A percentile compares a stretch with the other conserved stretches of the same genome.
phyloP scores from a whole-genome alignment of 129 eudicot species.

The Flaveria ramosissima region DNA sequence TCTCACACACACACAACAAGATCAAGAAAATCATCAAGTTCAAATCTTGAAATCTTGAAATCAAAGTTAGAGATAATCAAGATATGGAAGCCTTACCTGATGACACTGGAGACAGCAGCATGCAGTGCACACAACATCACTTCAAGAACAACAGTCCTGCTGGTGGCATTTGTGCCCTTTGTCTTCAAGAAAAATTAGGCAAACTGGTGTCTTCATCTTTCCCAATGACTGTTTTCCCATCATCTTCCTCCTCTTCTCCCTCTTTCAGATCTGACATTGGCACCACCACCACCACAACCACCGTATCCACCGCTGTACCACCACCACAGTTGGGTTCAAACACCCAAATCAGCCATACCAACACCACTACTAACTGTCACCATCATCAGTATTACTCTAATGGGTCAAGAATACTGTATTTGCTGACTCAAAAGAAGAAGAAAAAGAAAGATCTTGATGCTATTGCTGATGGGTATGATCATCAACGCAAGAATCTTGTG shows the following conservation, averaged over 20 bases:
- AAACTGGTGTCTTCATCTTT: constrained; percentile 89
- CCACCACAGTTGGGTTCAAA: neutral
- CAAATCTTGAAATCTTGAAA: constrained; percentile 1
- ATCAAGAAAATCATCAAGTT: constrained; percentile 1
- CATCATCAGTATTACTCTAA: constrained; percentile 31
- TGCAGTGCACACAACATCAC: constrained; percentile 74
- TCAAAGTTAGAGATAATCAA: neutral
- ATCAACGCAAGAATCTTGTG: constrained; percentile 28
- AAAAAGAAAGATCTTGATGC: constrained; percentile 45
- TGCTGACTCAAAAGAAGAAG: constrained; percentile 64
- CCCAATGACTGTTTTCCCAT: constrained; percentile 57
- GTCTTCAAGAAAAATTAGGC: constrained; percentile 92
- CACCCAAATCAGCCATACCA: constrained; percentile 20
- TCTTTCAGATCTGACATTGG: constrained; percentile 59
- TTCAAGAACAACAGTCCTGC: constrained; percentile 59
- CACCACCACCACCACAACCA: constrained; percentile 18
- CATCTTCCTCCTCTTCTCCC: constrained; percentile 62
- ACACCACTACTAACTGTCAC: constrained; percentile 25
- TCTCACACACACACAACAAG: constrained; percentile 1
- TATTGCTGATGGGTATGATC: neutral
- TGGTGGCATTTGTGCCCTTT: constrained; percentile 84
- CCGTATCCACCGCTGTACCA: constrained; percentile 8
- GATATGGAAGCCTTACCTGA: constrained; percentile 65
- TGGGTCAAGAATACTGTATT: constrained; percentile 53
- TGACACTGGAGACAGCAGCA: constrained; percentile 59